Evolutionary conservation across 2,329 filamentous ascomycete species (phyloP), one percentile per base, ranked within the genome.

Genomic region (Colletotrichum tamarilloi): DNA sequence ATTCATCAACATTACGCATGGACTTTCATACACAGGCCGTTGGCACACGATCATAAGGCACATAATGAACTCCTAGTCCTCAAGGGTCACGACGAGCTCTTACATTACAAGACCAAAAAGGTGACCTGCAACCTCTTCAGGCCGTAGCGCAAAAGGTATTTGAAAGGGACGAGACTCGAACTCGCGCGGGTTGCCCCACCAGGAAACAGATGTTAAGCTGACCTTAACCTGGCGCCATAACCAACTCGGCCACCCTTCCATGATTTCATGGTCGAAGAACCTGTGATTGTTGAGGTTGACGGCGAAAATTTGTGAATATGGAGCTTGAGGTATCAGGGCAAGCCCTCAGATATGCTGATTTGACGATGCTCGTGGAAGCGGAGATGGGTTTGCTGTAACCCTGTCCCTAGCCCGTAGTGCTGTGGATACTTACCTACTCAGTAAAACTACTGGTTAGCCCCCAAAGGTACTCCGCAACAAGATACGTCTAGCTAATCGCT

Each of bases 141-240:
- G 14, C 1, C 5, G 1, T 14, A 1, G 19, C 35, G 4, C 38
- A 63, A 63, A 52, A 19, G 16, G 3, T 1, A 19, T 2, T 1
- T 63, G 60, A 63, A 63, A 63, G 60, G 60, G 60, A 62, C 58
- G 58, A 62, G 58, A 62, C 58, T 62, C 58, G 59, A 62, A 62
- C 59, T 62, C 60, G 60, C 60, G 60, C n/a, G 60, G 60, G 42
- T 62, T 52, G 60, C 60, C 60, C 60, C 60, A 62, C 60, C 60
- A 62, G 60, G 60, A 62, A 62, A 62, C 60, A 62, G 60, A 62
- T 62, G 60, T 62, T 62, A 62, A 62, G 60, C 60, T 52, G 60
- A 24, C 60, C 60, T 62, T 62, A 62, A 62, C 60, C 60, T 62
- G 60, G 60, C 60, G 60, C 60, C 60, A 62, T 62, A 62, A 62